phyloP scores from a whole-genome alignment of 2,329 filamentous ascomycete genomes.

The Hypoxylon sp. region DNA sequence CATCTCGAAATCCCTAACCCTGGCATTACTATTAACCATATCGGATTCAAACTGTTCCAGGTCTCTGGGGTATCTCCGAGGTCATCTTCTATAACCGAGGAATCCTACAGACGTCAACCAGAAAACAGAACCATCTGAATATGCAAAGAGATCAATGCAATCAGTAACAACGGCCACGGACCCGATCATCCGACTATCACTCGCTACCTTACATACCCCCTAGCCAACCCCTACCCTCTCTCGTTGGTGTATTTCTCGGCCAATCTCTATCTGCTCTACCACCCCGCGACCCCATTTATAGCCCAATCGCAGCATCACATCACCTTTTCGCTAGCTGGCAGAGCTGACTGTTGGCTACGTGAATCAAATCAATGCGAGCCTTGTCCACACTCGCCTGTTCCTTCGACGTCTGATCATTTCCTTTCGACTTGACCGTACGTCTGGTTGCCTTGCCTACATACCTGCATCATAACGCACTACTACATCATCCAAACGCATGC shows the following conservation, averaged over 20 bases:
- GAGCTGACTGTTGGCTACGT: slow-evolving; percentile 29
- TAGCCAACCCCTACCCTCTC: slow-evolving; percentile 22
- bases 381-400: slow-evolving; percentile 27
- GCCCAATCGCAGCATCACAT: slow-evolving; percentile 37
- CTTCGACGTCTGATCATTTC: slow-evolving; percentile 38
- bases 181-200: slow-evolving; percentile 34
- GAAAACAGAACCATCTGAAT: not conserved
- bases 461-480: slow-evolving; percentile 27
- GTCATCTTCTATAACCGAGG: slow-evolving; percentile 5
- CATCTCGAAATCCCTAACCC: not conserved
- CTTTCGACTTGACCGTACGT: slow-evolving; percentile 37
- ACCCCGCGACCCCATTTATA: slow-evolving; percentile 29
- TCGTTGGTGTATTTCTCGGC: slow-evolving; percentile 35
- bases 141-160: slow-evolving; percentile 19
- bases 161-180: slow-evolving; percentile 19
- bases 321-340: slow-evolving; percentile 26
- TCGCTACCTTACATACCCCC: slow-evolving; percentile 6
- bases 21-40: slow-evolving; percentile 13
- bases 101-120: slow-evolving; percentile 15
- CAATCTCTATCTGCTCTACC: slow-evolving; percentile 36
- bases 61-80: slow-evolving; percentile 8
- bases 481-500: slow-evolving; percentile 31
- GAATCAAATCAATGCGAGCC: slow-evolving; percentile 34
- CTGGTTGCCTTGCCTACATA: slow-evolving; percentile 21
- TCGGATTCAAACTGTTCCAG: slow-evolving; percentile 2